Evolutionary conservation across 257 asterid species (phyloP), one percentile per base, ranked within the genome.

Genomic region (Catharanthus roseus): DNA sequence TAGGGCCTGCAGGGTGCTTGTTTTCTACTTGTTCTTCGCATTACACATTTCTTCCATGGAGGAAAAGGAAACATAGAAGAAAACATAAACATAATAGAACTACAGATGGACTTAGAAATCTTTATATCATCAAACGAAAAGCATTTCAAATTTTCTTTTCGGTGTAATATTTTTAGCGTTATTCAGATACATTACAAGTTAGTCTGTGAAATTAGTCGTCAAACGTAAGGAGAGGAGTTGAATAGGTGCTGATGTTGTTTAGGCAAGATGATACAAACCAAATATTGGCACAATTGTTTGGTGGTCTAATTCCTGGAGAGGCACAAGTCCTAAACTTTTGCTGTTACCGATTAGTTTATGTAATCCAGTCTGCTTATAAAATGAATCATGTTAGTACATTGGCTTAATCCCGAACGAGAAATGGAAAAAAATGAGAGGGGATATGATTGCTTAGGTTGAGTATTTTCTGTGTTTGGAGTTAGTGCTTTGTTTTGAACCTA

Each of bases 301-400:
- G 24, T 16, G 3, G 26, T 18, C 45, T 61, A 15, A 61, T 19
- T 51, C 34, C 34, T 56, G 13, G 21, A 24, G 63, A 56, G 36
- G 63, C 63, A 56, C 36, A 11, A 3, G 8, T 56, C 28, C 4
- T 55, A 55, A 24, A 61, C 19, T 10, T 24, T 61, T 61, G 45
- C 18, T 18, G 45, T 10, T 34, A 18, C 16, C 45, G 0, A 1
- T 12, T 34, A 18, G 19, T 34, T 62, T 10, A 3, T 34, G 29
- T 60, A n/a, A n/a, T n/a, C n/a, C 64, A 26, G 61, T 10, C 64
- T 57, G 61, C 61, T 55, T 24, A 23, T 55, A n/a, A 55, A 55
- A 24, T 55, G 18, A 55, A 23, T 55, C 33, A 26, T 23, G 18
- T 23, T 1, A n/a, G 39, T 16, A 12, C 39, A 57, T 57, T 57